Percentiles rank a stretch among this genome's conserved stretches.
phyloP scores from a whole-genome alignment of 2,329 filamentous ascomycete genomes.

The Alternaria postmessia region DNA sequence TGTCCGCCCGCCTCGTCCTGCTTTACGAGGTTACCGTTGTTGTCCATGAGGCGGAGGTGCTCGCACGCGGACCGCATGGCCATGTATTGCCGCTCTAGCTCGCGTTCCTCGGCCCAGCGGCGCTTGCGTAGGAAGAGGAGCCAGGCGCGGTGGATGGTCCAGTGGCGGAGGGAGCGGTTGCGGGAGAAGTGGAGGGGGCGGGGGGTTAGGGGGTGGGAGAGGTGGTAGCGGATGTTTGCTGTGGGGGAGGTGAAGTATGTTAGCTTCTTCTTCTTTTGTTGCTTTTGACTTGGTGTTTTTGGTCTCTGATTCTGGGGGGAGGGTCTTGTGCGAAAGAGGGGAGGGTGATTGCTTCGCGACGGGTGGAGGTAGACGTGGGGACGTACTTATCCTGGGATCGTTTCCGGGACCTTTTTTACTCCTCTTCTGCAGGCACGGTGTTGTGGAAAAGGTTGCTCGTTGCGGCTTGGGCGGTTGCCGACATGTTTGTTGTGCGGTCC shows the following conservation, averaged over 20 bases:
- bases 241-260: neutral
- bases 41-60: conserved; percentile 69
- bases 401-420: conserved; percentile 30
- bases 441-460: conserved; percentile 41
- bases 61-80: conserved; percentile 87
- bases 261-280: neutral
- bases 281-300: too few species aligned
- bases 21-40: conserved; percentile 50
- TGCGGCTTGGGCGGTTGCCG: conserved; percentile 8
- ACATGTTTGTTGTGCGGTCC: conserved; percentile 21
- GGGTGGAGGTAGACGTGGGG: too few species aligned
- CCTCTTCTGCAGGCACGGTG: conserved; percentile 37
- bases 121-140: conserved; percentile 77
- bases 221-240: conserved; percentile 71
- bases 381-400: conserved; percentile 48
- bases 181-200: conserved; percentile 88
- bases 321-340: too few species aligned
- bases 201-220: conserved; percentile 72
- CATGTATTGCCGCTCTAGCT: conserved; percentile 81
- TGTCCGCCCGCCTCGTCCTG: conserved; percentile 64
- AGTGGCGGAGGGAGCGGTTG: conserved; percentile 88
- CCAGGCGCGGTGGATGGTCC: conserved; percentile 99
- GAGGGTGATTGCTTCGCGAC: too few species aligned
- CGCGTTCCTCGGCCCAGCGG: conserved; percentile 69
- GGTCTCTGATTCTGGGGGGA: too few species aligned